Conservation (phyloP, 2,329 filamentous ascomycete genomes). For the Allantophomopsis cytisporea region DNA sequence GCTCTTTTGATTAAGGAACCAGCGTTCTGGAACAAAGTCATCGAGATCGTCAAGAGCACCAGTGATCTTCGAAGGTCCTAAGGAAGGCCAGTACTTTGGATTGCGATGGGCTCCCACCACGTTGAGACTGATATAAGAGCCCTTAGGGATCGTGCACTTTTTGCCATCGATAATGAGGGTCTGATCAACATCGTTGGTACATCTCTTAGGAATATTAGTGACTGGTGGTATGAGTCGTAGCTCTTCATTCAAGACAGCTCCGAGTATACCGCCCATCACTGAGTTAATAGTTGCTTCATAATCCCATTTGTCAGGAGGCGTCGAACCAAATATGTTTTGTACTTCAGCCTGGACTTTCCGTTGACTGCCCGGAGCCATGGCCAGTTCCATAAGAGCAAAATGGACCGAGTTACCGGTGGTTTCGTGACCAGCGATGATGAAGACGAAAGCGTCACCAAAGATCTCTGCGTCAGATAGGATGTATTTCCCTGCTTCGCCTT, state of each 20-base stretch:
- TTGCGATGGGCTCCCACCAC: conserved; percentile 48
- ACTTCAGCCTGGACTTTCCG: conserved; percentile 55
- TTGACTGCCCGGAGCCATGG: conserved; percentile 50
- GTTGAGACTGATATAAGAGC: conserved; percentile 39
- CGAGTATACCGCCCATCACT: conserved; percentile 56
- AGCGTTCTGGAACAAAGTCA: conserved; percentile 60
- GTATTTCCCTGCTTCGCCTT: conserved; percentile 37
- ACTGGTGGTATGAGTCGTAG: conserved; percentile 62
- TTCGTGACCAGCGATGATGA: conserved; percentile 65
- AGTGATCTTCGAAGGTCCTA: conserved; percentile 22
- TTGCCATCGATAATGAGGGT: conserved; percentile 43
- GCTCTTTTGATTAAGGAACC: conserved; percentile 34
- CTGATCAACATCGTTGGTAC: conserved; percentile 34
- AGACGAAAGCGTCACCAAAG: conserved; percentile 57
- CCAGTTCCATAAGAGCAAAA: conserved; percentile 56
- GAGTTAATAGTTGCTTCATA: conserved; percentile 54
- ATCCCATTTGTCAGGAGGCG: conserved; percentile 49
- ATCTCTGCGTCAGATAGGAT: conserved; percentile 51
- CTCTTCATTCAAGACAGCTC: conserved; percentile 66
- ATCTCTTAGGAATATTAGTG: conserved; percentile 57
- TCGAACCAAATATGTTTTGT: conserved; percentile 45
- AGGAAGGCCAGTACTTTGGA: conserved; percentile 53
- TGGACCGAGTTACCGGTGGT: conserved; percentile 66
- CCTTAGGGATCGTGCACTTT: conserved; percentile 41
- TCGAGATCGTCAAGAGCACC: conserved; percentile 40